phyloP scores from a whole-genome alignment of 1,284 basidiomycete species.

The Ceratobasidium sp. region DNA sequence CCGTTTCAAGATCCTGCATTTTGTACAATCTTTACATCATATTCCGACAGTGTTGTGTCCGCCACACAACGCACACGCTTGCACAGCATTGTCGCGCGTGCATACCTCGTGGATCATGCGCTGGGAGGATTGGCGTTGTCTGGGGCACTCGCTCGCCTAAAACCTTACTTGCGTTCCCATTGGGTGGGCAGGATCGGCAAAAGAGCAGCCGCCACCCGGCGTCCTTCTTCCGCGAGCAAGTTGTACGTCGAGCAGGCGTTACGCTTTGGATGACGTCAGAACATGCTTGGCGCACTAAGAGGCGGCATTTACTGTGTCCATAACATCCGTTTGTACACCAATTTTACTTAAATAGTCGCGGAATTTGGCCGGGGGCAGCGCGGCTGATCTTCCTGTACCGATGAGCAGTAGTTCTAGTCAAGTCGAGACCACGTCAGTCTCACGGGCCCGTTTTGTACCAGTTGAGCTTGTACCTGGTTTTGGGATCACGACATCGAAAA shows the following conservation, averaged over 20 bases:
- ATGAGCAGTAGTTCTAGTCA: slow-evolving; percentile 83
- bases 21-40: not conserved
- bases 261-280: slow-evolving; percentile 57
- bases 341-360: slow-evolving; percentile 73
- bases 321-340: slow-evolving; percentile 92
- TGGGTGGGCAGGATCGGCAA: slow-evolving; percentile 65
- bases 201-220: slow-evolving; percentile 88
- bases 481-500: slow-evolving; percentile 83
- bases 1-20: no score
- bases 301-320: slow-evolving; percentile 79
- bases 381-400: slow-evolving; percentile 80
- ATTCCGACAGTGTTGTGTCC: not conserved
- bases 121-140: not conserved
- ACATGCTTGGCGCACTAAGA: not conserved
- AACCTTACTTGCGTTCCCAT: slow-evolving; percentile 34
- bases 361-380: slow-evolving; percentile 74
- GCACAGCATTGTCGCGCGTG: not conserved
- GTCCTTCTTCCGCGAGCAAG: slow-evolving; percentile 88
- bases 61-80: not conserved
- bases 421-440: not conserved
- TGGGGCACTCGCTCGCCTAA: not conserved
- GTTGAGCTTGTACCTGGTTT: slow-evolving; percentile 74
- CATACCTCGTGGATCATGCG: slow-evolving; percentile 16
- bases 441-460: not conserved
- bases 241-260: slow-evolving; percentile 97